These are phyloP conservation scores for Colletotrichum sp. DNA, from an alignment of 2,329 filamentous ascomycete species.

Conservation along the genomic window DNA sequence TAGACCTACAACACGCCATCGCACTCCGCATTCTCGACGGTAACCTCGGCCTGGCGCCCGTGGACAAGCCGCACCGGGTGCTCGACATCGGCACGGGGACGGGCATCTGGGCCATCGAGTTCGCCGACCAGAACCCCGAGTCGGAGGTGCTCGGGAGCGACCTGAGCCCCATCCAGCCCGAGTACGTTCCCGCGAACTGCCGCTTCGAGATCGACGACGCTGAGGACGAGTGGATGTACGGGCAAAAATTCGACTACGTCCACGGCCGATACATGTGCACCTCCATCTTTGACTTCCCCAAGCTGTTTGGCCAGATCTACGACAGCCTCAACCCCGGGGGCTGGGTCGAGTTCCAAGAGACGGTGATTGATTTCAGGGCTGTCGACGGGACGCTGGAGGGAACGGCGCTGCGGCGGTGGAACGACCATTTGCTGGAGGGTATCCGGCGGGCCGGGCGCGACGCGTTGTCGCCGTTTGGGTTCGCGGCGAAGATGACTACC, in stretches of 20 bases:
- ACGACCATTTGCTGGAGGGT: conserved; percentile 36
- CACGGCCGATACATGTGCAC: conserved; percentile 31
- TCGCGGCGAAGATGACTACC: conserved; percentile 39
- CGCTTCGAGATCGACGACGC: conserved; percentile 44
- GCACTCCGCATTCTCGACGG: conserved; percentile 14
- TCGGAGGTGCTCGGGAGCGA: conserved; percentile 41
- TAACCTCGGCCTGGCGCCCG: background rate
- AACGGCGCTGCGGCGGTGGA: conserved; percentile 35
- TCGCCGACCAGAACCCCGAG: conserved; percentile 40
- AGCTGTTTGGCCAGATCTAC: conserved; percentile 39
- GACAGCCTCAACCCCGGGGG: conserved; percentile 41
- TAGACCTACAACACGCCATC: conserved; percentile 45
- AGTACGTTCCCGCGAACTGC: conserved; percentile 42
- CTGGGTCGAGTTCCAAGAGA: conserved; percentile 53
- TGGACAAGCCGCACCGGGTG: conserved; percentile 6
- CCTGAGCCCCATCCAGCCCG: conserved; percentile 43
- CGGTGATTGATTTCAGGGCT: conserved; percentile 75
- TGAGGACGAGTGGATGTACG: conserved; percentile 27
- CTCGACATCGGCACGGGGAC: conserved; percentile 32
- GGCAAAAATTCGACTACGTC: conserved; percentile 11
- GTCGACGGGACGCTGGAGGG: conserved; percentile 46
- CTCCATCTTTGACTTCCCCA: conserved; percentile 36
- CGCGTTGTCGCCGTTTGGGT: conserved; percentile 38
- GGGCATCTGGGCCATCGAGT: conserved; percentile 40
- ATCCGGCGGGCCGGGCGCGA: conserved; percentile 41